Conservation (phyloP, 441 rosid genomes). For the Populus trichocarpa region DNA sequence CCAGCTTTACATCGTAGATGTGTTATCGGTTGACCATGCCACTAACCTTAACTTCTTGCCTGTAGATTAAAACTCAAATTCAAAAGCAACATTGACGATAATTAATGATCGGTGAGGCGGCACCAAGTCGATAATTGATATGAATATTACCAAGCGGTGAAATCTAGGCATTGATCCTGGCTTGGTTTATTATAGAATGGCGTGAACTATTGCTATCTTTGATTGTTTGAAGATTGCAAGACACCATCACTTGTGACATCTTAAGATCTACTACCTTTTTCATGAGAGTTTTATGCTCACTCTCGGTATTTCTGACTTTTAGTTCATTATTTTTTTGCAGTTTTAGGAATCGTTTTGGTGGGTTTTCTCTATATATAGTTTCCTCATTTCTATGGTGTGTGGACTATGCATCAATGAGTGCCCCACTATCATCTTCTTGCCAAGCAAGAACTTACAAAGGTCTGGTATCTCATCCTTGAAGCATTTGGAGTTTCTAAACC, state of each 20-base stretch:
- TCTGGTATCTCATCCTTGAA: constrained; percentile 19
- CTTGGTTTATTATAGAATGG: background rate
- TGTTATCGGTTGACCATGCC: no score
- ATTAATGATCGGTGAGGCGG: background rate
- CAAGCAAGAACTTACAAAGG: constrained; percentile 97
- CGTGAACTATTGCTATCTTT: no score
- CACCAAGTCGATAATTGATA: background rate
- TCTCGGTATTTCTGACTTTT: no score
- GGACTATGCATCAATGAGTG: constrained; percentile 96
- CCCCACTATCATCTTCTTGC: constrained; percentile 95
- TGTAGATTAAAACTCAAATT: no score
- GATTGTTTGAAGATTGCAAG: no score
- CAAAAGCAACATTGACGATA: no score
- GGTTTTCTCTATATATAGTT: constrained; percentile 81
- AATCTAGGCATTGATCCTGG: background rate
- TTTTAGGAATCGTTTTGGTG: constrained; percentile 87
- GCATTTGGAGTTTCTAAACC: background rate
- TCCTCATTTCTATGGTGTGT: constrained; percentile 95
- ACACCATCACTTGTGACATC: no score
- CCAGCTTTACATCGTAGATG: no score
- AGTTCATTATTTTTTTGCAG: constrained; percentile 38
- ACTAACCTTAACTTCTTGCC: no score
- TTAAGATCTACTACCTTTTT: no score
- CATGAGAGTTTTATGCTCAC: no score
- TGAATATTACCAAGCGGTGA: background rate